Base-by-base conservation (phyloP, 1,284 basidiomycete genomes). In the Sporisorium scitamineum region DNA sequence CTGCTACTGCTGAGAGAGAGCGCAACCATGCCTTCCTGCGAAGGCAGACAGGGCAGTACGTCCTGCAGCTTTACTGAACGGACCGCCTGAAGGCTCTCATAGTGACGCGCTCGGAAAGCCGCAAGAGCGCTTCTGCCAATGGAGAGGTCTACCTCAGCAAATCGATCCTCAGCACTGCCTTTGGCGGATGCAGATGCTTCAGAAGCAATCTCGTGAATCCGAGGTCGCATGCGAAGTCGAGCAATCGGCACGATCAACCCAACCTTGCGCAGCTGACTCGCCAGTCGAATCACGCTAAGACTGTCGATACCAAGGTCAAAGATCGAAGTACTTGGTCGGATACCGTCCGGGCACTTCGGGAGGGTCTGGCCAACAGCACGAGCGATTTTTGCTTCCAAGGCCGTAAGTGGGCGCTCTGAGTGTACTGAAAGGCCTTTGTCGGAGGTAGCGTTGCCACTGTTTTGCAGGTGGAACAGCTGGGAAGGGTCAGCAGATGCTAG, bases 231-330 rank as follows among this genome's bases (percentile, higher is more conserved):
- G 10, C 57, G 55, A 13, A 65, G 42, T 26, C 34, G 44, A 27
- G 24, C 26, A 18, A 65, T 59, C 13, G 56, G 29, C 5, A 65
- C 45, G 10, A 27, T 52, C 26, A 65, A 13, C 11, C 63, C 56
- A 2, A 11, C 5, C 22, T 58, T 59, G 20, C 63, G 55, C 31
- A 65, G 57, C 16, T 50, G 20, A 16, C 52, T 32, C 1, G 56
- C 55, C 20, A 65, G 45, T 32, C 37, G 39, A 37, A 65, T 65
- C 11, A 65, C 48, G 54, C 41, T 57, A n/a, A 64, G 54, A 27
- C 61, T 64, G 31, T 64, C 61, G 26, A 64, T 37, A 37, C 63
- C 63, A 24, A 65, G 63, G 16, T 65, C 63, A 54, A 65, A 65
- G 56, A 65, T 65, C 18, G 63, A 65, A 11, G 55, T 53, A 20